A percentile compares a stretch with the other conserved stretches of the same genome.
Evolutionary conservation across 1,284 basidiomycete genomes (phyloP).

Genomic region (Irpex sp.): DNA sequence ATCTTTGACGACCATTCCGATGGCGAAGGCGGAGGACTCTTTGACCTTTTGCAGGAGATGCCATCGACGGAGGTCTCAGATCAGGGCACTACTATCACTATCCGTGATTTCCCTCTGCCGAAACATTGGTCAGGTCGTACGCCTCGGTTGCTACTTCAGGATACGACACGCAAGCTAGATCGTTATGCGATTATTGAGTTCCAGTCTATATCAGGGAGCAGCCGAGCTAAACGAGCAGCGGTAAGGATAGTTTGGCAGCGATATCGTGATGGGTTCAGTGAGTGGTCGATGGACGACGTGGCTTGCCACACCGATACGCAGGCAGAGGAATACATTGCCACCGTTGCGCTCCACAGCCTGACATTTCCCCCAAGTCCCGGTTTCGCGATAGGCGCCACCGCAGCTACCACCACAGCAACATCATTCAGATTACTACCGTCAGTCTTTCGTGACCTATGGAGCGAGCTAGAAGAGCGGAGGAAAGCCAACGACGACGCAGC

Average conservation of each 20-base stretch:
- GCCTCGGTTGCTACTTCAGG: constrained; percentile 67
- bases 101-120: constrained; percentile 78
- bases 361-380: constrained; percentile 60
- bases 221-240: constrained; percentile 69
- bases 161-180: constrained; percentile 65
- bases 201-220: constrained; percentile 56
- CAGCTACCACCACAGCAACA: constrained; percentile 40
- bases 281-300: constrained; percentile 84
- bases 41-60: constrained; percentile 77
- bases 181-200: constrained; percentile 76
- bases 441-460: constrained; percentile 89
- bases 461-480: constrained; percentile 75
- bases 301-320: constrained; percentile 79
- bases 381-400: constrained; percentile 49
- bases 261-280: constrained; percentile 47
- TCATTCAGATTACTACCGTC: constrained; percentile 78
- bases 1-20: constrained; percentile 37
- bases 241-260: constrained; percentile 71
- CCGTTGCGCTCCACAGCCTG: constrained; percentile 79
- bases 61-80: constrained; percentile 48
- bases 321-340: constrained; percentile 90
- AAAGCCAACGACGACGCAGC: constrained; percentile 60
- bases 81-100: constrained; percentile 52
- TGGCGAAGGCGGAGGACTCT: constrained; percentile 64
- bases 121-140: constrained; percentile 79